Percentiles rank a stretch among this genome's conserved stretches.
Conservation (phyloP, 1,139 yeast genomes). For the Hyphopichia wangnamkhiaoensis region DNA sequence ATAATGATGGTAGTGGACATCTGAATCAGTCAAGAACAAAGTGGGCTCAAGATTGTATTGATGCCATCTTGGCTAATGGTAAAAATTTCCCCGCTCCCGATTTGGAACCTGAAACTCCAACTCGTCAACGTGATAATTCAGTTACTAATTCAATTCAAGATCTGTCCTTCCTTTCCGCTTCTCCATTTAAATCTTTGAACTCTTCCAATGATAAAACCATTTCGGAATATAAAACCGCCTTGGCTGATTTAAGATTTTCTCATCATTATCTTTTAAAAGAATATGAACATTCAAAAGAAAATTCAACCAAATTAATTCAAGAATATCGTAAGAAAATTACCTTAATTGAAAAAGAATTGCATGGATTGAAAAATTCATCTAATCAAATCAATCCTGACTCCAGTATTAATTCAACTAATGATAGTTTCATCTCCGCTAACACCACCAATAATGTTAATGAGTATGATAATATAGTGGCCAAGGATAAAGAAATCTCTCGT, state of each 20-base stretch:
- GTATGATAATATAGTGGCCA: conserved; percentile 26
- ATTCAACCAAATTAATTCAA: conserved; percentile 48
- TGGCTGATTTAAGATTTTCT: conserved; percentile 62
- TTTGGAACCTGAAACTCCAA: conserved; percentile 8
- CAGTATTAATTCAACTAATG: not conserved
- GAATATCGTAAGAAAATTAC: conserved; percentile 49
- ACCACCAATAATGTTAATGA: not conserved
- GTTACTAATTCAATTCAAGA: conserved; percentile 23
- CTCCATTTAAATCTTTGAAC: conserved; percentile 20
- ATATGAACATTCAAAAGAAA: conserved; percentile 56
- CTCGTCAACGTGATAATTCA: conserved; percentile 9
- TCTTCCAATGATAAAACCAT: conserved; percentile 25
- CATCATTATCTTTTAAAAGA: conserved; percentile 63
- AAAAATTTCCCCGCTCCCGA: conserved; percentile 1
- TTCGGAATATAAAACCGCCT: conserved; percentile 53
- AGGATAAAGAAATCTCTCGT: conserved; percentile 46
- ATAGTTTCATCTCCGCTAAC: conserved; percentile 2
- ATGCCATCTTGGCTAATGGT: conserved; percentile 27
- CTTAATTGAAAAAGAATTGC: conserved; percentile 46
- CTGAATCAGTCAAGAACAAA: conserved; percentile 30
- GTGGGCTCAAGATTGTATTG: conserved; percentile 61
- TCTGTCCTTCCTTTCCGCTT: conserved; percentile 26
- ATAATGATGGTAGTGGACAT: conserved; percentile 5
- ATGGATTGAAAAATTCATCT: conserved; percentile 19
- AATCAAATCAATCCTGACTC: conserved; percentile 14